Base-by-base conservation (phyloP, 257 asterid genomes). In the Rhazya stricta region DNA sequence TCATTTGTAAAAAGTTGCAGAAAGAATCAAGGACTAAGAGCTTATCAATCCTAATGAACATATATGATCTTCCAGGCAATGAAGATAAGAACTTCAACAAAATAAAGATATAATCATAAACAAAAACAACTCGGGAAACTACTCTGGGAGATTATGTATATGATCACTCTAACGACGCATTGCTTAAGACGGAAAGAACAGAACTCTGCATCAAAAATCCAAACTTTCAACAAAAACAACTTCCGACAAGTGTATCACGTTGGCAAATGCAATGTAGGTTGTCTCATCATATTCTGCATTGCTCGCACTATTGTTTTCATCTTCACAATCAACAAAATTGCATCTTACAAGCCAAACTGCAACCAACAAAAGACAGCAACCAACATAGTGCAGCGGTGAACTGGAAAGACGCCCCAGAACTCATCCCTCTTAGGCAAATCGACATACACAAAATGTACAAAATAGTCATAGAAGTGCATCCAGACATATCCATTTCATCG, bases 341-440 rank as follows among this genome's bases (percentile, higher is more conserved):
- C 58, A 34, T 32, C 74, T 53, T 68, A 12, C 53, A 39, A 34
- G 18, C 74, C 57, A 46, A 50, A 50, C 57, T 9, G 6, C 48
- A 34, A 56, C 51, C 41, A 50, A 58, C 46, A 32, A 69, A 70
- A 0, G 56, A n/a, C 4, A 63, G 50, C 61, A 58, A 45, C 36
- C 19, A 61, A 46, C 30, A 27, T 9, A 71, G 53, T 15, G 57
- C 46, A 30, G 29, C 10, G 7, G 23, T 21, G 45, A 8, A 27
- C 61, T 18, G n/a, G 50, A 53, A 41, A n/a, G 67, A 51, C 61
- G 51, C 45, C 41, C 11, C 46, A 72, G 42, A 48, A 21, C 19
- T 67, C 32, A 30, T n/a, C 77, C 39, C 81, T 76, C 76, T 72
- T 39, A 77, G 79, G 70, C 83, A 84, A 74, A 77, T 77, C 73